Evolutionary conservation across 2,329 filamentous ascomycete genomes (phyloP).

Genomic region (Pestalotiopsis sp.): DNA sequence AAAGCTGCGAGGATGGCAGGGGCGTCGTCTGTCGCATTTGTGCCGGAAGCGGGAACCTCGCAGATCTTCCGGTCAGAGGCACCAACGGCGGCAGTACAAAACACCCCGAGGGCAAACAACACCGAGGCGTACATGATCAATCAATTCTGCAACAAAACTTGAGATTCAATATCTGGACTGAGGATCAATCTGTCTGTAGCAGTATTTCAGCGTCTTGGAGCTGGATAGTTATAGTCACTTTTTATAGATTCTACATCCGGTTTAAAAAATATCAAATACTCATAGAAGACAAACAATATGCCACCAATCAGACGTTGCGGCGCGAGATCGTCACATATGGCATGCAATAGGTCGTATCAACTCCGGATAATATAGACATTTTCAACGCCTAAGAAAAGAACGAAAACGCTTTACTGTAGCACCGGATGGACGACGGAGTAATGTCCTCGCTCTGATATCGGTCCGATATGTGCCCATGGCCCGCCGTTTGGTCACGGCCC

Average conservation of each 20-base stretch:
- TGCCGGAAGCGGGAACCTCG: background rate
- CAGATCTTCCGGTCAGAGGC: background rate
- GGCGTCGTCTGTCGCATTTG: conserved; percentile 34
- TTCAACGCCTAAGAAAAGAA: no score
- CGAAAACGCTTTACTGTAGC: background rate
- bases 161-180: background rate
- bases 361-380: no score
- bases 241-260: background rate
- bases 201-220: background rate
- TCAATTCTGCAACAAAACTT: background rate
- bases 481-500: background rate
- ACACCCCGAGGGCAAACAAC: background rate
- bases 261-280: background rate
- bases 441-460: background rate
- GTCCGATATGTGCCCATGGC: background rate
- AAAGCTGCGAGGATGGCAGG: conserved; percentile 45
- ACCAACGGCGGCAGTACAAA: background rate
- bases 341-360: background rate
- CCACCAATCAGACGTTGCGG: background rate
- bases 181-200: no score
- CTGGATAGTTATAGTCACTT: background rate
- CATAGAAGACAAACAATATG: background rate
- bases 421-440: no score
- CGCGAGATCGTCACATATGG: background rate
- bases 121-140: background rate